Percentiles rank a stretch among this genome's conserved stretches.
phyloP scores from a whole-genome alignment of 1,139 yeast genomes.

The Kurtzmaniella quercitrusa region DNA sequence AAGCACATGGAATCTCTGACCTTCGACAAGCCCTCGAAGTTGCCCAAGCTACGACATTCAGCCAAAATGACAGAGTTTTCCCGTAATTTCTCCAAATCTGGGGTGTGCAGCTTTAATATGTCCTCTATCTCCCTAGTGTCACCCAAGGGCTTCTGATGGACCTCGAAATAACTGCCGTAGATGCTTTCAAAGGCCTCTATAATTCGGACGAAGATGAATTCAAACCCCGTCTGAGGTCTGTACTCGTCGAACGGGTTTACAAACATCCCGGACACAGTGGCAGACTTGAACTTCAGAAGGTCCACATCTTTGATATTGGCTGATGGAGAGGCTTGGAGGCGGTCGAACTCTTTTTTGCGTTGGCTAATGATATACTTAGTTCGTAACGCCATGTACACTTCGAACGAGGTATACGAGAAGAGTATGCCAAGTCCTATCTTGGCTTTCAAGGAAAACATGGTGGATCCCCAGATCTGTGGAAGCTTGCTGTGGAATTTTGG shows the following conservation, averaged over 20 bases:
- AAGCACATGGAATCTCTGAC: conserved; percentile 50
- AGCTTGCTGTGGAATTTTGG: not conserved
- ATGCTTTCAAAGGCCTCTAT: conserved; percentile 64
- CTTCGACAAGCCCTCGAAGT: conserved; percentile 21
- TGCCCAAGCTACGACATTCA: conserved; percentile 19
- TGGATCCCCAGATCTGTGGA: not conserved
- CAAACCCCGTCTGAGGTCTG: conserved; percentile 84
- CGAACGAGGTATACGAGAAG: conserved; percentile 64
- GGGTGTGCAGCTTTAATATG: conserved; percentile 54
- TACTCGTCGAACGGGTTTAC: conserved; percentile 93
- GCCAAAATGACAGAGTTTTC: conserved; percentile 27
- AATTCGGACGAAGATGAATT: conserved; percentile 68
- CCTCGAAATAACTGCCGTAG: conserved; percentile 58
- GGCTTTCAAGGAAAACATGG: conserved; percentile 19
- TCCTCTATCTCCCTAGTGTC: conserved; percentile 53
- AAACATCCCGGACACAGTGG: conserved; percentile 71
- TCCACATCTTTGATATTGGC: conserved; percentile 13
- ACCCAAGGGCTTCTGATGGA: conserved; percentile 29
- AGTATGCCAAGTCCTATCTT: conserved; percentile 52
- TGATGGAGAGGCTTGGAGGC: conserved; percentile 11
- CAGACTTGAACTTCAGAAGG: conserved; percentile 35
- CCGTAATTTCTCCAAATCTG: conserved; percentile 48
- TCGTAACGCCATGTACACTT: conserved; percentile 53
- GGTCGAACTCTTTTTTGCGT: conserved; percentile 38
- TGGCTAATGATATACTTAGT: conserved; percentile 55